Evolutionary conservation across 768 basidiomycete species (phyloP), one percentile per base, ranked within the genome.

Genomic region (Vararia minispora): DNA sequence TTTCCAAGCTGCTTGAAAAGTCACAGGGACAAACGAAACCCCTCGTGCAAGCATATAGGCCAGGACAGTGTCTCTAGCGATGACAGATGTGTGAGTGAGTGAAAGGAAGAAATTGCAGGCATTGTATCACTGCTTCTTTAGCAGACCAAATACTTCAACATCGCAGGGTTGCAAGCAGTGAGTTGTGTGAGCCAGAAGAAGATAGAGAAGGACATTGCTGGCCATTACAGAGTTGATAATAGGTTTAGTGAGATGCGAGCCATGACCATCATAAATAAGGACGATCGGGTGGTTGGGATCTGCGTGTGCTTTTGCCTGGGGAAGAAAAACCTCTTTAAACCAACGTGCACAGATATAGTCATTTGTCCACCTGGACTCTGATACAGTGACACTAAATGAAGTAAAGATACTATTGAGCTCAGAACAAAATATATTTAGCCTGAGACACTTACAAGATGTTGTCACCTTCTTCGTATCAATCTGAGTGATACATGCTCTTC

Each of bases 181-280:
- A 1, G 66, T 69, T 0, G 54, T 62, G 25, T 71, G 61, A 17
- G 64, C 52, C 1, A 62, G 69, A 28, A 67, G 51, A 21, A 39
- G 49, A 31, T 60, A 54, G 9, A 67, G 31, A 2, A 58, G 37
- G 25, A 65, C 55, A n/a, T 52, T 45, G 36, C 61, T 36, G 28
- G 50, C 23, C 3, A 41, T 21, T 2, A 60, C 64, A 18, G 56
- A 37, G 12, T 52, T 28, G n/a, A 46, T 38, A 26, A 65, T 50
- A 2, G 43, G 16, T 0, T 42, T 20, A 0, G 51, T 55, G 26
- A 43, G 42, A 46, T 71, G 68, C 0, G 66, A 70, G 25, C 54
- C 56, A 51, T 71, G 69, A 1, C 68, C 64, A 55, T 70, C 60
- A 16, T 54, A 56, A 17, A 68, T 58, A 16, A 71, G 60, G 0